Conservation (phyloP, 2,329 filamentous ascomycete genomes). For the Alternaria gaisen region DNA sequence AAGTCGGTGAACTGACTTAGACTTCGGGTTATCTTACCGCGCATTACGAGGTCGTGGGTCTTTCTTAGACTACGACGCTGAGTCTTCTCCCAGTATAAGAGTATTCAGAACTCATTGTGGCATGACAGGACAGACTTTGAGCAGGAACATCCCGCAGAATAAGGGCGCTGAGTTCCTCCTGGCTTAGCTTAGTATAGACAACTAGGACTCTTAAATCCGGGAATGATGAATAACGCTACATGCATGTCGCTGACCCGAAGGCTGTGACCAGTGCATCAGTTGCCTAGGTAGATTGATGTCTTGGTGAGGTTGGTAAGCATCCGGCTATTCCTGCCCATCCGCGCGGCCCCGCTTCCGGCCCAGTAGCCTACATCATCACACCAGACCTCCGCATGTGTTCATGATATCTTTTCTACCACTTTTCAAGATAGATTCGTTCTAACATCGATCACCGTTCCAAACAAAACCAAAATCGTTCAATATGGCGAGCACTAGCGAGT, state of each 20-base stretch:
- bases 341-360: conserved; percentile 7
- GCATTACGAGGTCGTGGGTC: no score
- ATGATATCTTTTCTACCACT: background rate
- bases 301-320: conserved; percentile 5
- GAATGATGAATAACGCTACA: background rate
- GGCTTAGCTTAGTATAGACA: fast-evolving
- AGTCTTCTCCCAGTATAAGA: no score
- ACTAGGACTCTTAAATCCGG: background rate
- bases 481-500: conserved; percentile 5
- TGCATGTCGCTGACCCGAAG: background rate
- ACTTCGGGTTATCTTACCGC: no score
- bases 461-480: background rate
- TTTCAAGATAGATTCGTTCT: fast-evolving
- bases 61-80: no score
- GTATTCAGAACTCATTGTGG: no score
- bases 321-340: conserved; percentile 16
- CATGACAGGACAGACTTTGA: no score
- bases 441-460: fast-evolving
- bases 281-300: background rate
- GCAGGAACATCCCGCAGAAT: background rate
- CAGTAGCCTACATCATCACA: conserved; percentile 14
- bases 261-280: background rate
- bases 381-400: background rate
- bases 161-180: background rate
- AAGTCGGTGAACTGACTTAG: no score